Percentiles rank a stretch among this genome's conserved stretches.
phyloP scores from a whole-genome alignment of 2,329 filamentous ascomycete species.

The Hysterium pulicare region DNA sequence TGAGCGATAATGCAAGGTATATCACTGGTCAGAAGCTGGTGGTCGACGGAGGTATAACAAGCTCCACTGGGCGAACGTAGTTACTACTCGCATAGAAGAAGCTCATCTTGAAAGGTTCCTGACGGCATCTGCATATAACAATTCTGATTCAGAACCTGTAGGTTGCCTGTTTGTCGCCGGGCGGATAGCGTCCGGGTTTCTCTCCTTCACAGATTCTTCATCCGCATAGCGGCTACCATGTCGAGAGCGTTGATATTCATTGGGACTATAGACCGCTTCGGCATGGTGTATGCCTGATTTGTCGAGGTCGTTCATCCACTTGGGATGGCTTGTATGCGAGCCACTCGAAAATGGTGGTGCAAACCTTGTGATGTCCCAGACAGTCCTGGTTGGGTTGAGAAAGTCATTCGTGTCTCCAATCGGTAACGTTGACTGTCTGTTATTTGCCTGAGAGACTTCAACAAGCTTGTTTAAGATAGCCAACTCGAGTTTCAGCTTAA shows the following conservation, averaged over 20 bases:
- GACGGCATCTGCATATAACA: neutral
- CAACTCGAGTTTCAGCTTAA: conserved; percentile 51
- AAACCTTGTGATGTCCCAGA: neutral
- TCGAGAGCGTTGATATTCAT: neutral
- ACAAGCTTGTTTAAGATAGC: conserved; percentile 49
- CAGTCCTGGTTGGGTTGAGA: neutral
- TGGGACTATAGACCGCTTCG: neutral
- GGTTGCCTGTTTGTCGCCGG: neutral
- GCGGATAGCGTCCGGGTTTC: neutral
- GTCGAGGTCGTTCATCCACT: neutral
- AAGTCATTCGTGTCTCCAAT: neutral
- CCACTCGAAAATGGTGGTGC: neutral
- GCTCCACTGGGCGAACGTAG: conserved; percentile 15
- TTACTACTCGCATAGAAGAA: conserved; percentile 2
- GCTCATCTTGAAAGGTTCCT: neutral
- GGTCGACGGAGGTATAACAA: conserved; percentile 36
- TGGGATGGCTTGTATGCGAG: neutral
- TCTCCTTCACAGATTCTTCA: conserved; percentile 8
- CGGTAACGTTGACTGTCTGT: neutral
- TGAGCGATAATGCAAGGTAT: conserved; percentile 26
- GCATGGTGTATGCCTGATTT: neutral
- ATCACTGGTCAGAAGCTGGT: conserved; percentile 36
- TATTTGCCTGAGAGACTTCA: conserved; percentile 6
- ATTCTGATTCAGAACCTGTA: conserved; percentile 12
- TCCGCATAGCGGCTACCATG: neutral